phyloP scores from a whole-genome alignment of 2,329 filamentous ascomycete genomes.

The Diaporthe ampelina region DNA sequence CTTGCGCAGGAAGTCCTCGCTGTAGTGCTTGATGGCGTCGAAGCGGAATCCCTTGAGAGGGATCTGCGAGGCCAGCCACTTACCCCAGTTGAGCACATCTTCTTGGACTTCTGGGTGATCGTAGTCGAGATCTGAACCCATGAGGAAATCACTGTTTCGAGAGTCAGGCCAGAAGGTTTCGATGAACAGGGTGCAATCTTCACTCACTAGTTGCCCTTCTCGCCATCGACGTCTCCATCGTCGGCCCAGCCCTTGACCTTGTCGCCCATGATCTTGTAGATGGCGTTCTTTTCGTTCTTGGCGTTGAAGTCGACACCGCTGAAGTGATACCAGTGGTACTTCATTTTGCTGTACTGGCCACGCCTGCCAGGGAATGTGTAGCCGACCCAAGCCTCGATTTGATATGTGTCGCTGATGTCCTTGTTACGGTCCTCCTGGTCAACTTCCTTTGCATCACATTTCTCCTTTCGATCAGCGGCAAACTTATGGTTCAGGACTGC shows the following conservation, averaged over 20 bases:
- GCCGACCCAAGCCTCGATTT: conserved; percentile 79
- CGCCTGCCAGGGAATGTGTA: conserved; percentile 77
- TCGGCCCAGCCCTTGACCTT: conserved; percentile 74
- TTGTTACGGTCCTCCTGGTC: conserved; percentile 71
- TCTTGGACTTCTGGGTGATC: conserved; percentile 71
- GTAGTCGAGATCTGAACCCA: conserved; percentile 81
- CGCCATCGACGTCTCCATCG: conserved; percentile 68
- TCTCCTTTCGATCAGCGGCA: conserved; percentile 77
- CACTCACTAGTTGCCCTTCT: conserved; percentile 73
- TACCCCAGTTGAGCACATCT: conserved; percentile 76
- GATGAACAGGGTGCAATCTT: conserved; percentile 50
- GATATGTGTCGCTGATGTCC: conserved; percentile 68
- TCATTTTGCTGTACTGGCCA: conserved; percentile 72
- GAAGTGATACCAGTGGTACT: conserved; percentile 80
- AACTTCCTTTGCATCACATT: conserved; percentile 74
- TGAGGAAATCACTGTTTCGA: conserved; percentile 75
- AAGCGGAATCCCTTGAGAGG: conserved; percentile 76
- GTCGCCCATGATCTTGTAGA: conserved; percentile 76
- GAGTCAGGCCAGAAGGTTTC: too few relatives aligned
- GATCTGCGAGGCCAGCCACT: conserved; percentile 74
- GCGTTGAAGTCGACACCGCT: conserved; percentile 78
- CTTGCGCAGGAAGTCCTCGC: conserved; percentile 74
- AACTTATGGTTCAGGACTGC: conserved; percentile 83
- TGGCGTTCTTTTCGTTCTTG: conserved; percentile 68
- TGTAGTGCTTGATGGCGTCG: conserved; percentile 82